These are phyloP conservation scores for Persicaria tinctoria DNA, from an alignment of 148 eudicot species.

Conservation along the genomic window DNA sequence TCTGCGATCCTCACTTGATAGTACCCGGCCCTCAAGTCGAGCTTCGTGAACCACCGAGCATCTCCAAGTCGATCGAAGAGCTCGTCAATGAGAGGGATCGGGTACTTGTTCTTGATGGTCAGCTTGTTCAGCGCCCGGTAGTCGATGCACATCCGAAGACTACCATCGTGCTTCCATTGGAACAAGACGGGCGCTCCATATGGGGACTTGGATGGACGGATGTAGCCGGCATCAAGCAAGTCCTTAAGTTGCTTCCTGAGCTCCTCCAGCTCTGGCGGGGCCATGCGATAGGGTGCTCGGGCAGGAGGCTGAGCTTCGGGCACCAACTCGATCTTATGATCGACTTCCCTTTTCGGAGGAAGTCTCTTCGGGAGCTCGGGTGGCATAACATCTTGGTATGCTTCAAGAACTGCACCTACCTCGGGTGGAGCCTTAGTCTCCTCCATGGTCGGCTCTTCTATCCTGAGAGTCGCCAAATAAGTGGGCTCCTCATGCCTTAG, in stretches of 20 bases:
- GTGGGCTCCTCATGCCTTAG: background rate
- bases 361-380: background rate
- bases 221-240: background rate
- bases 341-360: conserved; percentile 3
- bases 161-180: background rate
- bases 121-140: too few relatives aligned
- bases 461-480: background rate
- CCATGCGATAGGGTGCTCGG: conserved; percentile 3
- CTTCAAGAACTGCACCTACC: background rate
- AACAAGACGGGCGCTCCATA: background rate
- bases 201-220: background rate
- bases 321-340: conserved; percentile 14
- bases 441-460: background rate
- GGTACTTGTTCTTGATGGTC: too few relatives aligned
- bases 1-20: too few relatives aligned
- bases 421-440: background rate
- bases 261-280: conserved; percentile 7
- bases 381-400: background rate
- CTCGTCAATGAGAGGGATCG: too few relatives aligned
- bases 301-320: background rate
- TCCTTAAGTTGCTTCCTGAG: conserved; percentile 2
- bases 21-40: too few relatives aligned
- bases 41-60: too few relatives aligned
- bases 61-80: too few relatives aligned
- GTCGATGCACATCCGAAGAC: too few relatives aligned